These are phyloP conservation scores for Leishmania martiniquensis DNA, from an alignment of 208 protist species.

Conservation along the genomic window DNA sequence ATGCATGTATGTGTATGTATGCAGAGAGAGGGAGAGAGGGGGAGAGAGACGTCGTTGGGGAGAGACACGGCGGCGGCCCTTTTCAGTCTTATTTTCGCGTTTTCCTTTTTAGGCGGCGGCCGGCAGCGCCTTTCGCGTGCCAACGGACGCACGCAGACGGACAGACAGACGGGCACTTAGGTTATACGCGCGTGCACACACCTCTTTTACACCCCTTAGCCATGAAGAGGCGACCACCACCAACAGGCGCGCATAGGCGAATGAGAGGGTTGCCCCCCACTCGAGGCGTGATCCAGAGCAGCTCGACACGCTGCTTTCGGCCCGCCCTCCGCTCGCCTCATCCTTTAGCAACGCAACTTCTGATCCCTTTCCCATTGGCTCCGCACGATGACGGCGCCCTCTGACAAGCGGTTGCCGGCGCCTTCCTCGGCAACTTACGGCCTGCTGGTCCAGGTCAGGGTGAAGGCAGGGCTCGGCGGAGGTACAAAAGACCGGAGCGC, in stretches of 20 bases:
- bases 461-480: constrained; percentile 30
- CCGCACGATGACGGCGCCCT: too few species aligned
- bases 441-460: constrained; percentile 50
- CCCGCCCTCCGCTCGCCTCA: too few species aligned
- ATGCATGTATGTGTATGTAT: not conserved
- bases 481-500: constrained; percentile 42
- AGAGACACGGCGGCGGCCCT: too few species aligned
- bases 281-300: too few species aligned
- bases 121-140: not conserved
- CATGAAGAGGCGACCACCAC: too few species aligned
- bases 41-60: not conserved
- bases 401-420: not conserved
- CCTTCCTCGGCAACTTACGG: constrained; percentile 26
- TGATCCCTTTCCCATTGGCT: too few species aligned
- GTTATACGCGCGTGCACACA: too few species aligned
- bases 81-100: not conserved
- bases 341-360: not conserved
- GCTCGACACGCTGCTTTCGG: too few species aligned
- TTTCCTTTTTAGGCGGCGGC: not conserved
- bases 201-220: too few species aligned
- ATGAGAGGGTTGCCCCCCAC: too few species aligned
- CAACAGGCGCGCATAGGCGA: too few species aligned
- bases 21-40: not conserved
- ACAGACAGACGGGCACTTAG: not conserved
- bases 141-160: not conserved